Percentiles rank a stretch among this genome's conserved stretches.
Conservation (phyloP, 768 basidiomycete genomes). For the Tricholomella constricta region DNA sequence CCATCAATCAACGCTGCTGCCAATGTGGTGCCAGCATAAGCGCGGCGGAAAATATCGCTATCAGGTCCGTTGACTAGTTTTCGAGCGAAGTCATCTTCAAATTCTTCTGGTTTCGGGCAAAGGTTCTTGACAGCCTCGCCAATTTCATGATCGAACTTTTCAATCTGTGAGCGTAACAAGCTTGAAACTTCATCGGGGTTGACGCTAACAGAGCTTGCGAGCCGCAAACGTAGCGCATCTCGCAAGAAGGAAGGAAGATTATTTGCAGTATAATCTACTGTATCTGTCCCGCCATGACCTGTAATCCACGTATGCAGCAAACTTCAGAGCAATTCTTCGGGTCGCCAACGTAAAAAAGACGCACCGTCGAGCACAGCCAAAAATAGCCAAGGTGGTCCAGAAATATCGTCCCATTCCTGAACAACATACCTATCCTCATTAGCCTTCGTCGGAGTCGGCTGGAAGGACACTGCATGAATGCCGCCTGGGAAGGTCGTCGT, state of each 20-base stretch:
- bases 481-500: not conserved
- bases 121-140: constrained; percentile 7
- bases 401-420: constrained; percentile 14
- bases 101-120: constrained; percentile 5
- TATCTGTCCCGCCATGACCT: constrained; percentile 13
- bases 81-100: not conserved
- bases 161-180: constrained; percentile 6
- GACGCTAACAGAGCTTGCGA: not conserved
- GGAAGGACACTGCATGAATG: constrained; percentile 16
- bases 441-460: constrained; percentile 7
- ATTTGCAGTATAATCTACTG: constrained; percentile 8
- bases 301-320: too few relatives aligned
- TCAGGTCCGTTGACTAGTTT: constrained; percentile 5
- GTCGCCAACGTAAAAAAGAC: too few relatives aligned
- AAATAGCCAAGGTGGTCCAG: constrained; percentile 11
- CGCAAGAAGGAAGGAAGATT: constrained; percentile 9
- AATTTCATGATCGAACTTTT: constrained; percentile 13
- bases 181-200: not conserved
- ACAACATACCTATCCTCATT: constrained; percentile 17
- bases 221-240: constrained; percentile 7
- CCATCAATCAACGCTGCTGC: constrained; percentile 13
- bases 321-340: too few relatives aligned
- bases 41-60: constrained; percentile 4
- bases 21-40: constrained; percentile 11
- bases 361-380: constrained; percentile 15